Base-by-base conservation (phyloP, 2,329 filamentous ascomycete genomes). In the Penicillium freii region DNA sequence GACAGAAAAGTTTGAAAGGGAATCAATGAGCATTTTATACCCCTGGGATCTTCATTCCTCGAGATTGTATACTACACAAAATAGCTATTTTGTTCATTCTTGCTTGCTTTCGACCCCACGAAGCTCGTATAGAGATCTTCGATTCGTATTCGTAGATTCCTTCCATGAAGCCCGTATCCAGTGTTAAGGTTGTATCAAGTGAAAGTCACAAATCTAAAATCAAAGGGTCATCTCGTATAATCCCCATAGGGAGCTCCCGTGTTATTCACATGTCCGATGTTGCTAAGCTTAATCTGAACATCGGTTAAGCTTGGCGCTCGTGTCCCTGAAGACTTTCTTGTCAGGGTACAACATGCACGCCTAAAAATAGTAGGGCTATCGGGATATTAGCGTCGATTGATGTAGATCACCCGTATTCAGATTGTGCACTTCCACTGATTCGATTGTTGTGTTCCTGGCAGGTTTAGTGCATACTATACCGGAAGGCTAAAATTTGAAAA, bases 281-380 rank as follows among this genome's bases (percentile, higher is more conserved):
- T 47, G 27, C 34, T 46, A 42, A 44, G 48, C 29, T 47, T 47
- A 15, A 42, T 53, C 33, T 4, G 13, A 52, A 39, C 48, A 42
- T 40, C 21, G 48, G 15, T 40, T 15, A 25, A n/a, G 34, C 54
- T 56, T 56, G 54, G 54, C 54, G n/a, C 42, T 56, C 34, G 42
- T 56, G 48, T 56, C 42, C 34, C 48, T 56, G 54, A 36, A 29
- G 48, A 15, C 11, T 40, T 46, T 11, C 21, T 43, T 47, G n/a
- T 42, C 36, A 56, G 36, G 29, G 54, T 34, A 34, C 15, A 39
- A 21, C 10, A 21, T 40, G 49, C 21, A 23, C 25, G n/a, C 42
- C 49, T 53, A 56, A 56, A 56, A 47, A 56, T 53, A 56, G 53
- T 5, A 44, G 31, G 31, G n/a, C 13, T 39, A 34, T 23, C 23